Evolutionary conservation across 73 alveolate species (phyloP).

Genomic region (Effrenium voratum): DNA sequence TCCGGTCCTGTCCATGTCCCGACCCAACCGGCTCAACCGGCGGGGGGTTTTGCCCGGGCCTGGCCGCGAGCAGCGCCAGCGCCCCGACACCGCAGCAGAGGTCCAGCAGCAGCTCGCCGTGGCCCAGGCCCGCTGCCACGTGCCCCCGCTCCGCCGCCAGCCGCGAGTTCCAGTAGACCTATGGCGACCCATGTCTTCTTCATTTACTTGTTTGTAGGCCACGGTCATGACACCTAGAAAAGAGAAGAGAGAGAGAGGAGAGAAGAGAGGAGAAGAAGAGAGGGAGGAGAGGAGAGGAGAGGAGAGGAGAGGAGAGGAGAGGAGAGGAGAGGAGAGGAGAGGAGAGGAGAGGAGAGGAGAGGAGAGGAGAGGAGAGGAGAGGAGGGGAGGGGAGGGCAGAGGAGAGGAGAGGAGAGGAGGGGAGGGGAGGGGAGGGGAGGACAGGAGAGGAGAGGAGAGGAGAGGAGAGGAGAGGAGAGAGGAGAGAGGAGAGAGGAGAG

Average conservation of each 20-base stretch:
- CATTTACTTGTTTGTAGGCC: too few species aligned
- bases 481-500: not conserved
- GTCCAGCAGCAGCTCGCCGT: conserved; percentile 98
- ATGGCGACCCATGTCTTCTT: not conserved
- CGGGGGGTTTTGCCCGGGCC: too few species aligned
- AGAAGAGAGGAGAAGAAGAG: not conserved
- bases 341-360: not conserved
- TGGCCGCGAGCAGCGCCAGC: conserved; percentile 95
- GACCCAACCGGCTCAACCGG: too few species aligned
- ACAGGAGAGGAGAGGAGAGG: not conserved
- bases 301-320: not conserved
- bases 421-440: not conserved
- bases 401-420: not conserved
- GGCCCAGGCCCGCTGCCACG: conserved; percentile 94
- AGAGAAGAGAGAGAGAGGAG: not conserved
- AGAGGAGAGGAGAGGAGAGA: not conserved
- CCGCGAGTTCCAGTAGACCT: conserved; percentile 99
- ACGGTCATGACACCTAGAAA: too few species aligned
- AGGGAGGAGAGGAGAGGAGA: not conserved
- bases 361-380: not conserved
- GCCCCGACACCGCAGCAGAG: conserved; percentile 99
- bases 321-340: not conserved
- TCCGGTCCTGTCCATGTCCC: too few species aligned
- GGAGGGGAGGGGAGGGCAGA: not conserved
- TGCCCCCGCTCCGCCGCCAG: conserved; percentile 98